These are phyloP conservation scores for Kodamaea hsintzibuensis DNA, from an alignment of 805 yeast genomes.

Conservation along the genomic window DNA sequence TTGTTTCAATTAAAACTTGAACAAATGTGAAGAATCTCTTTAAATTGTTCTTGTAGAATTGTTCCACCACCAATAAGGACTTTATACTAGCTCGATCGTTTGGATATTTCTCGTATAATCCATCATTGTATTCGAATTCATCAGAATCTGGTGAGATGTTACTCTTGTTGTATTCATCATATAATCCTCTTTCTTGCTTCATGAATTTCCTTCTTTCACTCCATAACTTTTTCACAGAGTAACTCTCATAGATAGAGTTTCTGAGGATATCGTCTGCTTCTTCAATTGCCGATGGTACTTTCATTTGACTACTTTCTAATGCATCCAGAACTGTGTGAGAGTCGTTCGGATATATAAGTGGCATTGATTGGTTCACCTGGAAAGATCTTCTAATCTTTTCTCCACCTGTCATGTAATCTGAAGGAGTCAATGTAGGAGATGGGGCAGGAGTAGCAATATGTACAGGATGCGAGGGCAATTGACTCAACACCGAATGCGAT, in stretches of 20 bases:
- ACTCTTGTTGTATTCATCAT: constrained; percentile 21
- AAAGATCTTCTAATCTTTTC: constrained; percentile 54
- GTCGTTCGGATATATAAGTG: constrained; percentile 61
- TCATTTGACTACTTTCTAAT: constrained; percentile 5
- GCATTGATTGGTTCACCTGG: constrained; percentile 67
- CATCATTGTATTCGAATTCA: constrained; percentile 17
- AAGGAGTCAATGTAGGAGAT: constrained; percentile 61
- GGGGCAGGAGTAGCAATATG: constrained; percentile 90
- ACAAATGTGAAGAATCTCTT: constrained; percentile 63
- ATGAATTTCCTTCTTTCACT: constrained; percentile 68
- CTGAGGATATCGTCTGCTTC: constrained; percentile 77
- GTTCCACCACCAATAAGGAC: constrained; percentile 57
- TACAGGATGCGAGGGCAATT: constrained; percentile 53
- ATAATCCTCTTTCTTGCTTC: constrained; percentile 65
- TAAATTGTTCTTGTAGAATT: constrained; percentile 53
- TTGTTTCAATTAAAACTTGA: constrained; percentile 60
- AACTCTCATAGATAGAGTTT: constrained; percentile 61
- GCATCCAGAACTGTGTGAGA: constrained; percentile 17
- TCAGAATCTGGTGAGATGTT: constrained; percentile 3
- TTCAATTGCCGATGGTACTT: constrained; percentile 69
- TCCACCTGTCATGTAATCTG: constrained; percentile 48
- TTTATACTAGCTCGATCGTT: constrained; percentile 34
- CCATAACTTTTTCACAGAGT: constrained; percentile 72
- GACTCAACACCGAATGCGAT: constrained; percentile 42
- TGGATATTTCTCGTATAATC: constrained; percentile 30